Base-by-base conservation (phyloP, 495 filamentous ascomycete species). In the Penicillium chermesinum region DNA sequence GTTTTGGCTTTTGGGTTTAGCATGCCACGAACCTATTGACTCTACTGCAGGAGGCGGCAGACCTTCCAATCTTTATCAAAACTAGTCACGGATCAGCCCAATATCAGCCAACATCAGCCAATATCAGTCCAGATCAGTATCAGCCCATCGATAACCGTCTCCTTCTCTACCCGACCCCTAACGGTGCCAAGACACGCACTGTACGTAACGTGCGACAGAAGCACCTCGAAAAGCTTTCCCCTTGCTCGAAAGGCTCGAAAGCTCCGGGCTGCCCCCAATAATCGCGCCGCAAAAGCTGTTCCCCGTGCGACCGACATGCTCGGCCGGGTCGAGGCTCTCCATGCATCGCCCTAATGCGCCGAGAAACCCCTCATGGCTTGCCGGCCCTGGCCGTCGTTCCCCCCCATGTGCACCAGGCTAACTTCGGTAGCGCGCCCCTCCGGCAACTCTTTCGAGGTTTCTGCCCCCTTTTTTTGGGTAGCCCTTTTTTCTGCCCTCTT, bases 21-120 rank as follows among this genome's bases (percentile, higher is more conserved):
- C 39, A 25, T 42, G 39, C 38, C 38, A 40, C 25, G 38, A 40
- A 40, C 38, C 38, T 40, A 18, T 41, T 4, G n/a, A n/a, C n/a
- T n/a, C n/a, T n/a, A n/a, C n/a, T n/a, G n/a, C n/a, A n/a, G n/a
- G n/a, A n/a, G n/a, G n/a, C n/a, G n/a, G n/a, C n/a, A n/a, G n/a
- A n/a, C n/a, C n/a, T n/a, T n/a, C n/a, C n/a, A n/a, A n/a, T n/a
- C n/a, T n/a, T n/a, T n/a, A n/a, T n/a, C n/a, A n/a, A n/a, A n/a
- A n/a, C n/a, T n/a, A n/a, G n/a, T n/a, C n/a, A n/a, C n/a, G n/a
- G n/a, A n/a, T n/a, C n/a, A n/a, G n/a, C n/a, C n/a, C n/a, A n/a
- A n/a, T n/a, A n/a, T n/a, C n/a, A n/a, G n/a, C n/a, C n/a, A n/a
- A n/a, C n/a, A n/a, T n/a, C n/a, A n/a, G n/a, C n/a, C n/a, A n/a